These are phyloP conservation scores for Yarrowia porcina DNA, from an alignment of 805 yeast genomes.

Conservation along the genomic window DNA sequence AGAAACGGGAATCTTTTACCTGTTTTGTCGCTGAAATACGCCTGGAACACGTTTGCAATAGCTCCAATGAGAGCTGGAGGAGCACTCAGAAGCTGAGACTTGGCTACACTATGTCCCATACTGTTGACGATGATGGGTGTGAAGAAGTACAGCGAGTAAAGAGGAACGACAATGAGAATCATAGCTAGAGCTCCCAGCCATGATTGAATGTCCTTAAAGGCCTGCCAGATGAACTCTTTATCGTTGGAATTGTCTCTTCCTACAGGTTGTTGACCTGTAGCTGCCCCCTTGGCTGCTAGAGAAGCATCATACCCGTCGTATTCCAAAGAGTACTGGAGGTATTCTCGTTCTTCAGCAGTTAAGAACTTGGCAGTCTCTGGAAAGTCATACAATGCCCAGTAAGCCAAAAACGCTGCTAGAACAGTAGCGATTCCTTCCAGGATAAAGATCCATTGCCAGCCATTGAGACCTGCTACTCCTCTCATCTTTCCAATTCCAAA, in stretches of 20 bases:
- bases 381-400: constrained; percentile 43
- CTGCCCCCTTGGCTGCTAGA: neutral
- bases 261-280: constrained; percentile 41
- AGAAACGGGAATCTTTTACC: constrained; percentile 37
- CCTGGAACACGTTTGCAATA: constrained; percentile 33
- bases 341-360: constrained; percentile 43
- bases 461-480: constrained; percentile 41
- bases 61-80: constrained; percentile 43
- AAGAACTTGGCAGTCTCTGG: constrained; percentile 56
- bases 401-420: constrained; percentile 36
- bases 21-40: constrained; percentile 35
- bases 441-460: constrained; percentile 52
- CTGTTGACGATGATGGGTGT: constrained; percentile 53
- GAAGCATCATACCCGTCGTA: neutral
- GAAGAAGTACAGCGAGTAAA: constrained; percentile 59
- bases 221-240: constrained; percentile 49
- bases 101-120: constrained; percentile 58
- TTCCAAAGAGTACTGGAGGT: constrained; percentile 36
- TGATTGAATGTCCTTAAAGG: constrained; percentile 51
- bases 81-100: constrained; percentile 48
- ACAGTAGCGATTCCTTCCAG: constrained; percentile 49
- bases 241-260: constrained; percentile 44
- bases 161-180: constrained; percentile 45
- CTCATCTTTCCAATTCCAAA: constrained; percentile 47
- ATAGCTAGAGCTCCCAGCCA: constrained; percentile 41